These are phyloP conservation scores for Ophiocordyceps sinensis DNA, from an alignment of 2,329 filamentous ascomycete species.

Conservation along the genomic window DNA sequence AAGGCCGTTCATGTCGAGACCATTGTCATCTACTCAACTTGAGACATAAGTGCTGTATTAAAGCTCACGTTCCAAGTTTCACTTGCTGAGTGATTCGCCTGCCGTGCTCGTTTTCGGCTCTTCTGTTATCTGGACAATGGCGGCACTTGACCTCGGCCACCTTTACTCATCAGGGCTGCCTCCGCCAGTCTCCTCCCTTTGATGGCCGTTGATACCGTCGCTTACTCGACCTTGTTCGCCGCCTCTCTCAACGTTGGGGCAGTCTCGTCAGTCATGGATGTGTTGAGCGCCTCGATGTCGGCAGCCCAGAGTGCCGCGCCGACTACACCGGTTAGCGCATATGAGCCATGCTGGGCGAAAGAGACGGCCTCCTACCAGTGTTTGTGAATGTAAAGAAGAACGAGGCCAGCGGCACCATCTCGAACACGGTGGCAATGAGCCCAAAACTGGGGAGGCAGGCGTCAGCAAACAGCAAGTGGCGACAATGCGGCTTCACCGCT, in stretches of 20 bases:
- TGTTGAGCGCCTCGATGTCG: slow-evolving; percentile 53
- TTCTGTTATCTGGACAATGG: too few species aligned
- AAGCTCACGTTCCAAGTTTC: too few species aligned
- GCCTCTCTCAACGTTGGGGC: slow-evolving; percentile 35
- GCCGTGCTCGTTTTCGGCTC: too few species aligned
- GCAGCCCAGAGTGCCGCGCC: slow-evolving; percentile 92
- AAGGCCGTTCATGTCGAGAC: too few species aligned
- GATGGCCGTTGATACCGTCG: neutral
- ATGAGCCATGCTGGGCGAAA: neutral
- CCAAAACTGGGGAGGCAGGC: slow-evolving; percentile 44
- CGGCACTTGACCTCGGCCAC: too few species aligned
- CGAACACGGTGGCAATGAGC: slow-evolving; percentile 60
- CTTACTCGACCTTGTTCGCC: slow-evolving; percentile 30
- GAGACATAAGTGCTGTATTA: too few species aligned
- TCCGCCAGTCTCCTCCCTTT: too few species aligned
- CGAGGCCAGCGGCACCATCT: slow-evolving; percentile 71
- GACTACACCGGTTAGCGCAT: slow-evolving; percentile 30
- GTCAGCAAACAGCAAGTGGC: slow-evolving; percentile 4
- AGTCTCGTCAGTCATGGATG: slow-evolving; percentile 32
- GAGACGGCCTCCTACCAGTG: slow-evolving; percentile 34
- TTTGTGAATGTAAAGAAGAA: slow-evolving; percentile 86
- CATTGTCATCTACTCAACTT: too few species aligned
- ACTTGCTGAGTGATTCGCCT: too few species aligned
- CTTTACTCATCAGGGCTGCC: too few species aligned
- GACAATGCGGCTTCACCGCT: neutral